phyloP scores from a whole-genome alignment of 805 yeast species.

The Maudiozyma bulderi region DNA sequence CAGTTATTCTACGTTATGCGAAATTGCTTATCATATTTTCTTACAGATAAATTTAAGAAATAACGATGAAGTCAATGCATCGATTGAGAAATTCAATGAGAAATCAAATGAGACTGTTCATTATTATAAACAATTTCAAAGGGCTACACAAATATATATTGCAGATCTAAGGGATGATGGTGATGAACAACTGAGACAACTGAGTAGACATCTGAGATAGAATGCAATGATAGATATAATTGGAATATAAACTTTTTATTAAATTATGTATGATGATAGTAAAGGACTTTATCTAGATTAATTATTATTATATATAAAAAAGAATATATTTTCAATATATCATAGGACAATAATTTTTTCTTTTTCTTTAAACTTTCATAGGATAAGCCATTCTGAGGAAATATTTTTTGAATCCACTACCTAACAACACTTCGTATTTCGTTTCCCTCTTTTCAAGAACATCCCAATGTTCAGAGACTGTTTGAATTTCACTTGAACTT shows the following conservation, averaged over 20 bases:
- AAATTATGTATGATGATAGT: no score
- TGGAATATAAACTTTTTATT: no score
- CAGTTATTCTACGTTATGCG: conserved; percentile 31
- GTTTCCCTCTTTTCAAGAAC: conserved; percentile 8
- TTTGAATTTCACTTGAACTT: not conserved
- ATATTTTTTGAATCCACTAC: conserved; percentile 13
- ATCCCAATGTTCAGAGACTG: conserved; percentile 4
- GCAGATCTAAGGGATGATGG: conserved; percentile 47
- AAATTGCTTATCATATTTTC: conserved; percentile 28
- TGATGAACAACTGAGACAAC: conserved; percentile 37
- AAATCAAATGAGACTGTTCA: conserved; percentile 35
- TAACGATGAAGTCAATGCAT: conserved; percentile 18
- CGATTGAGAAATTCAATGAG: conserved; percentile 27
- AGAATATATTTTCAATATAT: no score
- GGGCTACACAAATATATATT: conserved; percentile 34
- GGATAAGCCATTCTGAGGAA: conserved; percentile 21
- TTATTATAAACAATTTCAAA: conserved; percentile 37
- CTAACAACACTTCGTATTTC: conserved; percentile 12
- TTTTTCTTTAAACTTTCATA: conserved; percentile 10
- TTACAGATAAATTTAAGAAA: conserved; percentile 24
- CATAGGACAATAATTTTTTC: no score
- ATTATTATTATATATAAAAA: no score
- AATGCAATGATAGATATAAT: not conserved
- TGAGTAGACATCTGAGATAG: conserved; percentile 33
- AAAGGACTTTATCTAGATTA: no score